Evolutionary conservation across 2,329 filamentous ascomycete genomes (phyloP), one percentile per base, ranked within the genome.

Genomic region (Emydomyces testavorans): DNA sequence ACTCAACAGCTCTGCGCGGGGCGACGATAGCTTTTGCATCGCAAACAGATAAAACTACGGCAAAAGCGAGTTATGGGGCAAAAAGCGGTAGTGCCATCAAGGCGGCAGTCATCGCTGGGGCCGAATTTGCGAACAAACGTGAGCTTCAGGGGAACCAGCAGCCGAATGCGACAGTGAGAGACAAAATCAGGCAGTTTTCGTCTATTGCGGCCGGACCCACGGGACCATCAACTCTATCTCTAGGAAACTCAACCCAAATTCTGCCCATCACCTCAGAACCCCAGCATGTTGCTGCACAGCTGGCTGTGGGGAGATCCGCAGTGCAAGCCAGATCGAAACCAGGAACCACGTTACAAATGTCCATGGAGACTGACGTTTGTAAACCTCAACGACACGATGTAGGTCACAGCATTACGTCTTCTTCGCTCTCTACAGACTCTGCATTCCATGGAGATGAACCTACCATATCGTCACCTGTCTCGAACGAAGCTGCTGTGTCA

Each of bases 161-260:
- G 29, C 59, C 62, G 51, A 55, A 57, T 18, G 62, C 61, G 18
- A 62, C 64, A 4, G 65, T 69, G 34, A 66, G 53, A 53, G 63
- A 65, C 50, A 67, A 62, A 50, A 65, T 68, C 41, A 61, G 61
- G 40, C 57, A 50, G 43, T 65, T 65, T 49, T 54, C 56, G n/a
- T 35, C 28, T 7, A 8, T 10, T n/a, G 29, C 18, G 24, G 8
- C 28, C 20, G 53, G 54, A 10, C 39, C 56, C 1, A 35, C 50
- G 13, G 48, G 20, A 28, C 31, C 51, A 4, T 48, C 48, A n/a
- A 28, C 51, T 24, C 15, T 41, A 46, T 49, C 48, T 20, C 45
- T 4, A 29, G 29, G 7, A 26, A 29, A 18, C 7, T 10, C 29
- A 24, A 35, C 50, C n/a, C 54, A 49, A 44, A 54, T 47, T 36